These are phyloP conservation scores for Setomelanomma holmii DNA, from an alignment of 2,329 filamentous ascomycete species.

Conservation along the genomic window DNA sequence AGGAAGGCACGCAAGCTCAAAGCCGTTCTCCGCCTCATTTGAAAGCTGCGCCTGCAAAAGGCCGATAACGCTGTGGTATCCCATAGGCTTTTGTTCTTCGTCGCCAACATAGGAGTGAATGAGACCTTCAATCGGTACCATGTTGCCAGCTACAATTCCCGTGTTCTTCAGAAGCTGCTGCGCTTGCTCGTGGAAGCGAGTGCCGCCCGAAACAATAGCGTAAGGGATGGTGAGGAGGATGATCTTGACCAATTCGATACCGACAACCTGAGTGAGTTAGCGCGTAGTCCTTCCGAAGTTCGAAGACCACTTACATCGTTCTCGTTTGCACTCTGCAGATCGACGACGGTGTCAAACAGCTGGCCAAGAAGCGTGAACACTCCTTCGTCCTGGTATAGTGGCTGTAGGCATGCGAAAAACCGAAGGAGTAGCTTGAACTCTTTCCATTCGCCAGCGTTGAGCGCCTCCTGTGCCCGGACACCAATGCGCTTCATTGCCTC, in stretches of 20 bases:
- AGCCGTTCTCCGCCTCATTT: slow-evolving; percentile 74
- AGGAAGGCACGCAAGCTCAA: slow-evolving; percentile 73
- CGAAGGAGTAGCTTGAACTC: slow-evolving; percentile 90
- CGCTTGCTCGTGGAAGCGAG: slow-evolving; percentile 68
- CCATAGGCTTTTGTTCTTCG: slow-evolving; percentile 66
- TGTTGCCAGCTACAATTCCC: slow-evolving; percentile 89
- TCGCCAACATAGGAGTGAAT: slow-evolving; percentile 83
- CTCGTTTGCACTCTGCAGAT: slow-evolving; percentile 89
- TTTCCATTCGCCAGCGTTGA: slow-evolving; percentile 81
- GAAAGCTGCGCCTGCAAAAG: slow-evolving; percentile 87
- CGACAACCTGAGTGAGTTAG: slow-evolving; percentile 58
- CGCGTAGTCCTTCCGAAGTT: slow-evolving; percentile 5
- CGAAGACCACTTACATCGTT: slow-evolving; percentile 75
- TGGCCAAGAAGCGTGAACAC: slow-evolving; percentile 86
- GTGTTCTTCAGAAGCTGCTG: slow-evolving; percentile 88
- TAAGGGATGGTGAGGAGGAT: slow-evolving; percentile 96
- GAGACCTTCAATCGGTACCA: slow-evolving; percentile 81
- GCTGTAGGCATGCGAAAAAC: slow-evolving; percentile 86
- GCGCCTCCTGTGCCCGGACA: slow-evolving; percentile 68
- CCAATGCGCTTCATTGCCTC: slow-evolving; percentile 72
- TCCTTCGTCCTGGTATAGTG: slow-evolving; percentile 80
- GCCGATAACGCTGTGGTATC: slow-evolving; percentile 75
- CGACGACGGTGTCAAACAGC: slow-evolving; percentile 89
- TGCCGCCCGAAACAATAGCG: slow-evolving; percentile 61
- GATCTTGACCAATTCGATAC: slow-evolving; percentile 91